phyloP scores from a whole-genome alignment of 2,329 filamentous ascomycete species.

The Tolypocladium nubicola region DNA sequence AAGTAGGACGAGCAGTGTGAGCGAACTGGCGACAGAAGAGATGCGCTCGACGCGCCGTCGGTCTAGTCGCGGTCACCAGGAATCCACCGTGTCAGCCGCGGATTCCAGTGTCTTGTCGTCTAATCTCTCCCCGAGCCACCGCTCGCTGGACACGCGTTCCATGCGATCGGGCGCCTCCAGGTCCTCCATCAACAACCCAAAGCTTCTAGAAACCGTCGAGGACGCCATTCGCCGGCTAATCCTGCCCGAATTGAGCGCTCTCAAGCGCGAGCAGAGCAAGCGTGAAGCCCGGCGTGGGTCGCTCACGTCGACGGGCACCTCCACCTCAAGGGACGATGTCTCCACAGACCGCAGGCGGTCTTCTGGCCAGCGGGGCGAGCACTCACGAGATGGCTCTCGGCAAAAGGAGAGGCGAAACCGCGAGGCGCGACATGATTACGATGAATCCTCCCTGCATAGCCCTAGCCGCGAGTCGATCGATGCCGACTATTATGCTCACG shows the following conservation, averaged over 20 bases:
- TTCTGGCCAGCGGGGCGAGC: constrained; percentile 40
- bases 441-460: constrained; percentile 36
- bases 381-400: constrained; percentile 41
- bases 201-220: constrained; percentile 81
- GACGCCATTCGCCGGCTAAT: constrained; percentile 86
- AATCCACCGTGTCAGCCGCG: constrained; percentile 40
- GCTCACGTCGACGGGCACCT: constrained; percentile 43
- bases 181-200: constrained; percentile 85
- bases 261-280: constrained; percentile 83
- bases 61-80: constrained; percentile 40
- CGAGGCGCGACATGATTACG: constrained; percentile 45
- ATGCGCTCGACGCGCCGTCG: constrained; percentile 34
- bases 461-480: constrained; percentile 36
- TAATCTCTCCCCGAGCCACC: constrained; percentile 41
- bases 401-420: constrained; percentile 36
- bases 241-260: constrained; percentile 78
- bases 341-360: constrained; percentile 53
- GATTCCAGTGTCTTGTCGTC: constrained; percentile 47
- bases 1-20: constrained; percentile 37
- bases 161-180: constrained; percentile 40
- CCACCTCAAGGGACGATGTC: constrained; percentile 41
- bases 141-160: constrained; percentile 44
- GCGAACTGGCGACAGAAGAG: constrained; percentile 38
- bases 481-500: constrained; percentile 20
- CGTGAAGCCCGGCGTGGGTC: constrained; percentile 62